A percentile compares a stretch with the other conserved stretches of the same genome.
phyloP scores from a whole-genome alignment of 2,329 filamentous ascomycete species.

The Sodiomyces alkalinus region DNA sequence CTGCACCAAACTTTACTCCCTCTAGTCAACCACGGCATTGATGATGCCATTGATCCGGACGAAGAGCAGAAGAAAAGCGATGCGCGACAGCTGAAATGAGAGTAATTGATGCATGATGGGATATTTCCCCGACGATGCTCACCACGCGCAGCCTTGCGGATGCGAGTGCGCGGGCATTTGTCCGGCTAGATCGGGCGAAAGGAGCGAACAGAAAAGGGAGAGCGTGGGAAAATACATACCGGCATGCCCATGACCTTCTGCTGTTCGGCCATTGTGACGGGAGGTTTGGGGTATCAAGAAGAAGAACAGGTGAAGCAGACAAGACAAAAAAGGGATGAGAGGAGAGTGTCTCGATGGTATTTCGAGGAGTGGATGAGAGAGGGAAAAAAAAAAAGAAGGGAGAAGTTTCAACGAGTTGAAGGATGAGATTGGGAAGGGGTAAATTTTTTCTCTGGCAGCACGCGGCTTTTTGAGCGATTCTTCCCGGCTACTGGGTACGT shows the following conservation, averaged over 20 bases:
- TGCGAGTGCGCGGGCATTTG: too few relatives aligned
- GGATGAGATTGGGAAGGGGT: constrained; percentile 30
- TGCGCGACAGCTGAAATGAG: too few relatives aligned
- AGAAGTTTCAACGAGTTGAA: constrained; percentile 27
- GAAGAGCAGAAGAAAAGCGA: too few relatives aligned
- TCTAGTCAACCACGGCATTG: too few relatives aligned
- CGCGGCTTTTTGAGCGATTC: constrained; percentile 38
- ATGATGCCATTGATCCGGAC: too few relatives aligned
- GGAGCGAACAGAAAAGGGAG: too few relatives aligned
- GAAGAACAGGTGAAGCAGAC: too few relatives aligned
- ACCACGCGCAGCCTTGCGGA: too few relatives aligned
- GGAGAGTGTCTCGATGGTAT: constrained; percentile 39
- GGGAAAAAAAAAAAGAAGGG: constrained; percentile 26
- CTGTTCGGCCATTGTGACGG: constrained; percentile 40
- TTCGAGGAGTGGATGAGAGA: constrained; percentile 21
- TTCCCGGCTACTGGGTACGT: constrained; percentile 23
- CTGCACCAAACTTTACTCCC: too few relatives aligned
- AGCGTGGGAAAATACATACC: constrained; percentile 29
- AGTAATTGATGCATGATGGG: background rate
- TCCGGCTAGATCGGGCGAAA: too few relatives aligned
- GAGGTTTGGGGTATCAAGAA: constrained; percentile 25
- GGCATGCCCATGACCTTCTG: constrained; percentile 52
- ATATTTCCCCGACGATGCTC: too few relatives aligned
- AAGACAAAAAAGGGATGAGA: constrained; percentile 49
- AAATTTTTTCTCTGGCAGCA: constrained; percentile 36